Percentiles rank a stretch among this genome's conserved stretches.
phyloP scores from a whole-genome alignment of 805 yeast species.

The Ogataea philodendri region DNA sequence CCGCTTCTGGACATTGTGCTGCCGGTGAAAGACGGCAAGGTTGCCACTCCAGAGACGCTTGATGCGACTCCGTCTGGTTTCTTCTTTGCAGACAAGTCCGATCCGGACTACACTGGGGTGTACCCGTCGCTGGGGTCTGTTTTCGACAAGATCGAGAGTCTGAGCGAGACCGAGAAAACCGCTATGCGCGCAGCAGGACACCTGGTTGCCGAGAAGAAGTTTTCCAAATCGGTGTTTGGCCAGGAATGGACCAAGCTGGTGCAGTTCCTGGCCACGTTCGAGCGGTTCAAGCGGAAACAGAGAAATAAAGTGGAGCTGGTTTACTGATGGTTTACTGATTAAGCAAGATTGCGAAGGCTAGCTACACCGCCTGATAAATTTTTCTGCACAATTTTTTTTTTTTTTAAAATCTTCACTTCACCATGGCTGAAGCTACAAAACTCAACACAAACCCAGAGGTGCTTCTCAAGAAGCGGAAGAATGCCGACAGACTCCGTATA shows the following conservation, averaged over 20 bases:
- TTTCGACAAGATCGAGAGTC: conserved; percentile 36
- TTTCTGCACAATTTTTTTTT: conserved; percentile 10
- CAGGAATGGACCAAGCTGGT: conserved; percentile 24
- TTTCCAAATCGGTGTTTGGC: conserved; percentile 27
- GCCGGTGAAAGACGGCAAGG: conserved; percentile 32
- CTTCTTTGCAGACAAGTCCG: conserved; percentile 67
- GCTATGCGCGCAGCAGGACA: conserved; percentile 25
- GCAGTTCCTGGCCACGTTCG: conserved; percentile 17
- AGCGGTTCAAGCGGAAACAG: conserved; percentile 19
- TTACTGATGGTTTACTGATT: conserved; percentile 17
- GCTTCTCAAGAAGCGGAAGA: conserved; percentile 73
- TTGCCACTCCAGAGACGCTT: conserved; percentile 7
- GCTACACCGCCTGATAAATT: conserved; percentile 7
- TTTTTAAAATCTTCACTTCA: too few species aligned
- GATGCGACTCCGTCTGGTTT: conserved; percentile 61
- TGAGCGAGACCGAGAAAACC: conserved; percentile 15
- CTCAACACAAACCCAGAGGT: conserved; percentile 73
- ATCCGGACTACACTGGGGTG: conserved; percentile 58
- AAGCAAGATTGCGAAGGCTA: too few species aligned
- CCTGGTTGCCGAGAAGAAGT: conserved; percentile 26
- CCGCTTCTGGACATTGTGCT: conserved; percentile 85
- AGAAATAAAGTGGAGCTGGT: conserved; percentile 33
- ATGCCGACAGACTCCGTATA: conserved; percentile 68
- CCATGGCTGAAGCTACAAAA: conserved; percentile 31
- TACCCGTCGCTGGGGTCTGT: conserved; percentile 44